phyloP scores from a whole-genome alignment of 805 yeast species.

The Zygosaccharomyces rouxii region DNA sequence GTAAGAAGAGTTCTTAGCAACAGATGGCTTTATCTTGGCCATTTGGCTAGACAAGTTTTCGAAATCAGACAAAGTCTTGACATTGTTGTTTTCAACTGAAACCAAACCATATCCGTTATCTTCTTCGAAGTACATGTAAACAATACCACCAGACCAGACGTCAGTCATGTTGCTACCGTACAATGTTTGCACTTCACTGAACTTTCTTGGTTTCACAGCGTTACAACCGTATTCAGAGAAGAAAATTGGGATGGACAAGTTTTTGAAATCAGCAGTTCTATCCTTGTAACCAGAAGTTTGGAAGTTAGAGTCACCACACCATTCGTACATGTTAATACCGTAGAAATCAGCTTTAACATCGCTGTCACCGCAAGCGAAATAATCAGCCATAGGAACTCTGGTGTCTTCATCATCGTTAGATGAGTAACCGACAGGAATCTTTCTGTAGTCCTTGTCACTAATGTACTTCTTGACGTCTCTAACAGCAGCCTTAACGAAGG shows the following conservation, averaged over 20 bases:
- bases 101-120: conserved; percentile 73
- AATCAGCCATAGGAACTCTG: conserved; percentile 65
- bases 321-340: conserved; percentile 86
- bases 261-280: conserved; percentile 59
- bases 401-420: conserved; percentile 70
- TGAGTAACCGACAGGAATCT: conserved; percentile 77
- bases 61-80: conserved; percentile 60
- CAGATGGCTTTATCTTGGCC: conserved; percentile 49
- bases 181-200: conserved; percentile 65
- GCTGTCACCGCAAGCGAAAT: conserved; percentile 68
- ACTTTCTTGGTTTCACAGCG: conserved; percentile 60
- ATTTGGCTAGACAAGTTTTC: conserved; percentile 58
- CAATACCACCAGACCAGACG: conserved; percentile 89
- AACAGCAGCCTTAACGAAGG: conserved; percentile 78
- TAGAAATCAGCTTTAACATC: conserved; percentile 71
- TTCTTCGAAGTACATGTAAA: conserved; percentile 80
- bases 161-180: conserved; percentile 68
- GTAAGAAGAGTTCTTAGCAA: conserved; percentile 39
- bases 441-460: conserved; percentile 54
- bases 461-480: conserved; percentile 74
- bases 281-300: conserved; percentile 57
- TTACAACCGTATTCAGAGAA: conserved; percentile 86
- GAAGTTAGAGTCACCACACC: conserved; percentile 71
- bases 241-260: conserved; percentile 67
- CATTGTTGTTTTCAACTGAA: conserved; percentile 43